These are phyloP conservation scores for Boletus barrowsii DNA, from an alignment of 768 basidiomycete species.

Conservation along the genomic window DNA sequence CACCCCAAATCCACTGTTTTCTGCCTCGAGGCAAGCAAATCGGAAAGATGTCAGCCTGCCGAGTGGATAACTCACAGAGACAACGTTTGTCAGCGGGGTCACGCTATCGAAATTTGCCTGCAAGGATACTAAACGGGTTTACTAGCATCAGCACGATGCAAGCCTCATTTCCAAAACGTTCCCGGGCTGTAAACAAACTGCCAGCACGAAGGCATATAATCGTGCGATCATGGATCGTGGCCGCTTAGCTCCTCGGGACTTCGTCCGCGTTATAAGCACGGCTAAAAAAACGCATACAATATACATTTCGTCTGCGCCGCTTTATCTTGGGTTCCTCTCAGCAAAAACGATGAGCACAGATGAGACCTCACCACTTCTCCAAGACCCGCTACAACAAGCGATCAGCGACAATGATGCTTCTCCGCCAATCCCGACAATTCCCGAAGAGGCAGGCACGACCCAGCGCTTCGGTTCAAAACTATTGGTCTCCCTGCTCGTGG, in stretches of 20 bases:
- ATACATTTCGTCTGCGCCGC: neutral
- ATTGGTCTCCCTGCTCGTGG: slow-evolving; percentile 47
- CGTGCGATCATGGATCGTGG: slow-evolving; percentile 1
- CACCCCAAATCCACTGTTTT: slow-evolving; percentile 27
- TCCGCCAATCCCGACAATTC: slow-evolving; percentile 14
- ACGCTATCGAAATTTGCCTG: slow-evolving; percentile 6
- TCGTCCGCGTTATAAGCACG: slow-evolving; percentile 17
- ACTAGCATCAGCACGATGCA: slow-evolving; percentile 29
- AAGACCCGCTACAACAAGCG: slow-evolving; percentile 5
- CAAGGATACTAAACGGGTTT: slow-evolving; percentile 1
- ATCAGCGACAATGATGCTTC: slow-evolving; percentile 6
- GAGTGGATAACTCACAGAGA: slow-evolving; percentile 7
- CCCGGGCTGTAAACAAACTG: slow-evolving; percentile 3
- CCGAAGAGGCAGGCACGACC: slow-evolving; percentile 30
- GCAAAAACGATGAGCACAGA: slow-evolving; percentile 9
- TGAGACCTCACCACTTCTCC: slow-evolving; percentile 35
- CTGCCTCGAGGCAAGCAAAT: slow-evolving; percentile 45
- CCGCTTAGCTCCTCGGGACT: slow-evolving; percentile 7
- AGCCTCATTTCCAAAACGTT: slow-evolving; percentile 21
- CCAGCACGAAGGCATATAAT: neutral
- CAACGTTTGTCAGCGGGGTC: slow-evolving; percentile 5
- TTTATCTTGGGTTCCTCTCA: slow-evolving; percentile 11
- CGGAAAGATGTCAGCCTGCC: neutral
- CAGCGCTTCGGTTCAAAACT: slow-evolving; percentile 31
- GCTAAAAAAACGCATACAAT: neutral